Conservation (phyloP, 2,329 filamentous ascomycete species). For the Pezicula radicicola region DNA sequence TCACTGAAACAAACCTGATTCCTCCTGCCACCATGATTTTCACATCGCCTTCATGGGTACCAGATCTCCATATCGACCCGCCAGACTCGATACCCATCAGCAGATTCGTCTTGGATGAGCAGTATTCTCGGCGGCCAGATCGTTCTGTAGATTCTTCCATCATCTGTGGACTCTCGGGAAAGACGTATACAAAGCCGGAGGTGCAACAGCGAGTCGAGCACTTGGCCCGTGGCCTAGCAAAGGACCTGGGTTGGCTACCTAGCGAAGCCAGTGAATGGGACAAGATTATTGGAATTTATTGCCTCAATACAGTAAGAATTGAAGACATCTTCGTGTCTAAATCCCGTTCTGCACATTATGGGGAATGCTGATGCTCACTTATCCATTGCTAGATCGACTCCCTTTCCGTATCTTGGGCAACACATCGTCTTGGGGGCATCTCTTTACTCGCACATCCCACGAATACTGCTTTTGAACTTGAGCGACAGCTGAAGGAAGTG, state of each 20-base stretch:
- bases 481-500: slow-evolving; percentile 53
- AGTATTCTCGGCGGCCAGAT: slow-evolving; percentile 62
- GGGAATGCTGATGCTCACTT: background rate
- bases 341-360: background rate
- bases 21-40: slow-evolving; percentile 3
- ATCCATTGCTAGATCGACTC: background rate
- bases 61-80: background rate
- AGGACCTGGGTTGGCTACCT: slow-evolving; percentile 66
- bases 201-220: slow-evolving; percentile 61
- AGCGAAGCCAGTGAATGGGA: slow-evolving; percentile 73
- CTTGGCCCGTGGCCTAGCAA: slow-evolving; percentile 63
- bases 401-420: background rate
- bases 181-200: slow-evolving; percentile 58
- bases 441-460: slow-evolving; percentile 63
- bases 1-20: no score
- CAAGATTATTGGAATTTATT: slow-evolving; percentile 70
- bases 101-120: slow-evolving; percentile 72
- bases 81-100: slow-evolving; percentile 71
- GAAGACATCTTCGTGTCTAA: background rate
- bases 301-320: slow-evolving; percentile 64
- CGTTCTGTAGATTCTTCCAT: slow-evolving; percentile 63
- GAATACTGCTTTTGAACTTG: background rate
- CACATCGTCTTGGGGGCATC: slow-evolving; percentile 29
- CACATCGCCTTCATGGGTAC: background rate
- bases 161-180: slow-evolving; percentile 70